phyloP scores from a whole-genome alignment of 2,329 filamentous ascomycete genomes.

The Ambrosiella xylebori region DNA sequence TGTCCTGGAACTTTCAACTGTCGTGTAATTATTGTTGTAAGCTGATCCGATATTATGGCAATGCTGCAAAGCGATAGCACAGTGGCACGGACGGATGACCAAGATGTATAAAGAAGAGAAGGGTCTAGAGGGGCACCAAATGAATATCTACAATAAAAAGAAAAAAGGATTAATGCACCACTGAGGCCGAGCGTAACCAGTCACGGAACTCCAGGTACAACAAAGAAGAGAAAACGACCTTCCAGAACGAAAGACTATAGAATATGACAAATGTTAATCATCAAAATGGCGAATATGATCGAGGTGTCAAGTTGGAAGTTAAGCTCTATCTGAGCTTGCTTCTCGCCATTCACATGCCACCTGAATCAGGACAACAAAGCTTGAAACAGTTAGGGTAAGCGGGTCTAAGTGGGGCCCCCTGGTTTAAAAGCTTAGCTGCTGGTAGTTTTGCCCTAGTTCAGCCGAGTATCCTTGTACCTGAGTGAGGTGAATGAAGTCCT shows the following conservation, averaged over 20 bases:
- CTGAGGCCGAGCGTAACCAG: not conserved
- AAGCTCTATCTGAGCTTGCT: not conserved
- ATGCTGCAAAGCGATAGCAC: not conserved
- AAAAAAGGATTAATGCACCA: not conserved
- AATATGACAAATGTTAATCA: not conserved
- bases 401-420: not conserved
- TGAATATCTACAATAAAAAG: not conserved
- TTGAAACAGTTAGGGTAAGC: constrained; percentile 3
- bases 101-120: not conserved
- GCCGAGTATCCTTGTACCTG: too few relatives aligned
- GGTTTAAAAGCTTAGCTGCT: not conserved
- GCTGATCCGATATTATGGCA: not conserved
- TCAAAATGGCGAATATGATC: not conserved
- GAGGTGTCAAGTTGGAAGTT: not conserved
- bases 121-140: not conserved
- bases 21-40: not conserved
- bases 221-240: not conserved
- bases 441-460: too few relatives aligned
- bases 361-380: constrained; percentile 6
- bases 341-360: not conserved
- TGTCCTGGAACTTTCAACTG: not conserved
- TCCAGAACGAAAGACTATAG: not conserved
- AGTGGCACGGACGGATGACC: not conserved
- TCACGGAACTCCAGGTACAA: not conserved
- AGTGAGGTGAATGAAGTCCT: too few relatives aligned